Percentiles rank a stretch among this genome's conserved stretches.
phyloP scores from a whole-genome alignment of 345 rosid genomes.

The Populus simonii region DNA sequence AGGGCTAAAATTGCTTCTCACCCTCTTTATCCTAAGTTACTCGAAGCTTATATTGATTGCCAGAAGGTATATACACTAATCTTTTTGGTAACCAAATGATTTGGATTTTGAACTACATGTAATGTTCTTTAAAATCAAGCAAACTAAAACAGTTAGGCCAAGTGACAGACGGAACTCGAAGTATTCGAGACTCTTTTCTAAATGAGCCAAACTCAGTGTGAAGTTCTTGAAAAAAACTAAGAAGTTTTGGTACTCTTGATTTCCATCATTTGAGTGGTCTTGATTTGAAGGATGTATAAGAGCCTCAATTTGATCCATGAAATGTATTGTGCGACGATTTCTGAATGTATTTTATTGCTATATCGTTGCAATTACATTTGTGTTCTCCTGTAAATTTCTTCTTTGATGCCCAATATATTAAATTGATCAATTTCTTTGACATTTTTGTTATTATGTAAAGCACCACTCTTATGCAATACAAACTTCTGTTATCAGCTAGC shows the following conservation, averaged over 20 bases:
- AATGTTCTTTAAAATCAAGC: neutral
- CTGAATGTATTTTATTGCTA: neutral
- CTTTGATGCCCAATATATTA: neutral
- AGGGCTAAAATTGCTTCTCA: conserved; percentile 52
- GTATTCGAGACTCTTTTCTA: neutral
- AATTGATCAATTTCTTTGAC: neutral
- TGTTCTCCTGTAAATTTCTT: neutral
- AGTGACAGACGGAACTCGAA: neutral
- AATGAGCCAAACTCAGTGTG: neutral
- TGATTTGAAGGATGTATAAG: neutral
- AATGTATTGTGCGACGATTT: neutral
- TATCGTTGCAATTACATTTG: neutral
- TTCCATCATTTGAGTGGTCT: neutral
- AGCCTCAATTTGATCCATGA: neutral
- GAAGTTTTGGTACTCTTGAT: no score
- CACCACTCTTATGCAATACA: neutral
- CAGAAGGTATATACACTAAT: conserved; percentile 39
- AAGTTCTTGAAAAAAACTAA: neutral
- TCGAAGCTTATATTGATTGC: conserved; percentile 51
- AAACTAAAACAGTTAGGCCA: neutral
- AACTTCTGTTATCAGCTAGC: neutral
- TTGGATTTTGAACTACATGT: neutral
- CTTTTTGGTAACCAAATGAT: neutral
- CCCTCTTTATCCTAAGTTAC: conserved; percentile 55
- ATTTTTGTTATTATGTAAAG: neutral